Conservation (phyloP, 257 asterid species). For the Solanum chiquidenum region DNA sequence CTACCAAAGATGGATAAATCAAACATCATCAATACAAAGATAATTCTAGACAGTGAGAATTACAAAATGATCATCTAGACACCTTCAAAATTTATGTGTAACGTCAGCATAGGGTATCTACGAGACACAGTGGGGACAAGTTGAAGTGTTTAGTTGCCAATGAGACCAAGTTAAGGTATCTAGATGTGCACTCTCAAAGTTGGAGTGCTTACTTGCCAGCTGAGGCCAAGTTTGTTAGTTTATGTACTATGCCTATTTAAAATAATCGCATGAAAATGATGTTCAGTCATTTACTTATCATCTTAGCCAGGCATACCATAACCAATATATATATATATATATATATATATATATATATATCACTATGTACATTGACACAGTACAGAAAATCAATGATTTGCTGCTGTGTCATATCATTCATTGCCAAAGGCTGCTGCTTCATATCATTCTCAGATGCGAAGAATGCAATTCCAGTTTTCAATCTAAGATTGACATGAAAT, state of each 20-base stretch:
- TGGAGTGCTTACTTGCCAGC: not conserved
- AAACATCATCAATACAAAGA: not conserved
- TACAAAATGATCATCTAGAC: not conserved
- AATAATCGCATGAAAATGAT: not conserved
- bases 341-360: not conserved
- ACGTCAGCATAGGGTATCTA: not conserved
- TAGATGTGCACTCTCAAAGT: not conserved
- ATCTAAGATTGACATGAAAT: not conserved
- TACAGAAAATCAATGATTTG: not conserved
- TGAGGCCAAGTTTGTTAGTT: not conserved
- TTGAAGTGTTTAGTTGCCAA: not conserved
- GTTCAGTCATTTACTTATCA: not conserved
- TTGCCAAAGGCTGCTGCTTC: not conserved
- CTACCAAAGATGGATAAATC: not conserved
- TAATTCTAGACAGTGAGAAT: not conserved
- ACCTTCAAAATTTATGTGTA: not conserved
- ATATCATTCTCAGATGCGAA: not conserved
- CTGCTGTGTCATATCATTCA: not conserved
- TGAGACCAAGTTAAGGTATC: not conserved
- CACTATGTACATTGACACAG: not conserved
- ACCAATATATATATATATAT: not conserved
- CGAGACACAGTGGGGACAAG: not conserved
- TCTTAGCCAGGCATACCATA: not conserved
- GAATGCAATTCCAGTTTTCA: not conserved
- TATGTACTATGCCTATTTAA: not conserved